These are phyloP conservation scores for Penicillium griseofulvum DNA, from an alignment of 2,329 filamentous ascomycete genomes.

Conservation along the genomic window DNA sequence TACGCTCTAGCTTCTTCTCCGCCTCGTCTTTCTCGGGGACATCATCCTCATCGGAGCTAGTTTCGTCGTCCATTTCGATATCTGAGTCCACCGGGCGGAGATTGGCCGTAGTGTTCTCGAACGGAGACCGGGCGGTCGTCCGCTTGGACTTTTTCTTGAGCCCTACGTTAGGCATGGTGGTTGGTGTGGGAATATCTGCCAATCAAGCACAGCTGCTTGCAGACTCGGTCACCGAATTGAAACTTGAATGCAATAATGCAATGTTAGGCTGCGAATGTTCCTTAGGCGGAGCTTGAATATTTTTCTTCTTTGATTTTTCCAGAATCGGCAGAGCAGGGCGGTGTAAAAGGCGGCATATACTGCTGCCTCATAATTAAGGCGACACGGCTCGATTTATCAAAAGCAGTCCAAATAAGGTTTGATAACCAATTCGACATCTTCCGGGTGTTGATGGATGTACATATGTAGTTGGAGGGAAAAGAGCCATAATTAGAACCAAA, in stretches of 20 bases:
- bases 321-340: conserved; percentile 29
- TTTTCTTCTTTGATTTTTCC: conserved; percentile 34
- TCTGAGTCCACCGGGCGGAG: conserved; percentile 21
- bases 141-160: conserved; percentile 33
- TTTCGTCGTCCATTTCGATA: conserved; percentile 28
- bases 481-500: background rate
- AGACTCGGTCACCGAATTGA: background rate
- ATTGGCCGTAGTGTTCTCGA: conserved; percentile 21
- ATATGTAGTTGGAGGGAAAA: background rate
- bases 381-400: too few relatives aligned
- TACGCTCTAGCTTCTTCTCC: conserved; percentile 79
- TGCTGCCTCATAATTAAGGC: conserved; percentile 1
- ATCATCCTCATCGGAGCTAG: conserved; percentile 26
- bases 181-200: background rate
- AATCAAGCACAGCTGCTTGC: background rate
- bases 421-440: background rate
- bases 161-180: conserved; percentile 28
- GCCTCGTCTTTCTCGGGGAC: conserved; percentile 70
- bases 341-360: conserved; percentile 25
- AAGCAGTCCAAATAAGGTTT: too few relatives aligned
- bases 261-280: conserved; percentile 12
- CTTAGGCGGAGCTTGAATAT: conserved; percentile 28
- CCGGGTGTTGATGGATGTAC: too few relatives aligned
- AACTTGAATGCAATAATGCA: background rate
- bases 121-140: conserved; percentile 22